Conservation (phyloP, 192 early-diverging fungal genomes). For the Nowakowskiella sp. region DNA sequence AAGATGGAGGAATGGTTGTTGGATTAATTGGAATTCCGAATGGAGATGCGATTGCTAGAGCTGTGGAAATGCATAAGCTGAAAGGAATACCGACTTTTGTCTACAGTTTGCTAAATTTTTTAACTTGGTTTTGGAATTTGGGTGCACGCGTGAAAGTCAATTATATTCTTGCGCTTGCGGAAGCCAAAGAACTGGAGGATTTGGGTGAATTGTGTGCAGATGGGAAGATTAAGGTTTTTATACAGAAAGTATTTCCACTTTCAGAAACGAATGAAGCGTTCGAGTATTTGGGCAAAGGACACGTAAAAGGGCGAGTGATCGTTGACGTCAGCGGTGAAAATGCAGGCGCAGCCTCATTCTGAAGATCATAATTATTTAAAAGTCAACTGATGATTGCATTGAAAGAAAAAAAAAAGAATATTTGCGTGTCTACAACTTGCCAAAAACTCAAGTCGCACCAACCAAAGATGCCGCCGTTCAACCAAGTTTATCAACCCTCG, state of each 20-base stretch:
- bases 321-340: constrained; percentile 28
- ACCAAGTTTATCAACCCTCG: constrained; percentile 19
- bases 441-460: no score
- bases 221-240: constrained; percentile 23
- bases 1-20: constrained; percentile 16
- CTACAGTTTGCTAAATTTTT: constrained; percentile 21
- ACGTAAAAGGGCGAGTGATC: constrained; percentile 41
- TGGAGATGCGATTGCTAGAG: no score
- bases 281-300: constrained; percentile 26
- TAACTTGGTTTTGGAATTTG: no score
- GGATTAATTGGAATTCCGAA: constrained; percentile 11
- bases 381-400: no score
- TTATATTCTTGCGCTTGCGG: constrained; percentile 14
- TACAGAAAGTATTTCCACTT: constrained; percentile 35
- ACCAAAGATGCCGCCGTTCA: no score
- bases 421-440: no score
- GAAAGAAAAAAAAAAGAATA: no score
- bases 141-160: no score
- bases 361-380: no score
- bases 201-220: constrained; percentile 33
- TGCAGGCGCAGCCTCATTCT: no score
- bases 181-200: constrained; percentile 29
- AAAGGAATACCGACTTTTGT: background rate
- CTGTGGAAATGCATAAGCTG: no score
- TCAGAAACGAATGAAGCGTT: constrained; percentile 33